phyloP scores from a whole-genome alignment of 306 rosid species.

The Pterocarpus santalinus region DNA sequence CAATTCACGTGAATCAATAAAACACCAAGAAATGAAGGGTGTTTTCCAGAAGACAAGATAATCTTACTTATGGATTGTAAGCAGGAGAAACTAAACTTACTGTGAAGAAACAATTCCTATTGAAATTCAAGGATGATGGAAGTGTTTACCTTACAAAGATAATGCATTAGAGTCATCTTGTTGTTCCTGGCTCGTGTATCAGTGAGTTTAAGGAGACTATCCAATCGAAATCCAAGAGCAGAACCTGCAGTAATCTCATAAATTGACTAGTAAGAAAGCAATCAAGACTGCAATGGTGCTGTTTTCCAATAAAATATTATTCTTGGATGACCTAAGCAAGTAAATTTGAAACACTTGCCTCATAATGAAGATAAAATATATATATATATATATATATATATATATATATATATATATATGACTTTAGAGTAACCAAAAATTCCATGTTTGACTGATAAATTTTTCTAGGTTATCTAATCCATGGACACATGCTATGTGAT shows the following conservation, averaged over 20 bases:
- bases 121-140: conserved; percentile 16
- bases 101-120: conserved; percentile 4
- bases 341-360: conserved; percentile 28
- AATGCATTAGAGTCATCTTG: conserved; percentile 99
- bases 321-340: conserved; percentile 1
- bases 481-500: not conserved
- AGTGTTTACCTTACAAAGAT: conserved; percentile 93
- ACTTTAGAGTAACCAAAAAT: conserved; percentile 19
- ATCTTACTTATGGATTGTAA: not conserved
- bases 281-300: conserved; percentile 22
- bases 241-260: conserved; percentile 66
- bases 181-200: conserved; percentile 91
- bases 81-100: conserved; percentile 17
- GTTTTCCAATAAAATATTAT: conserved; percentile 22
- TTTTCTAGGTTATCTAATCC: not conserved
- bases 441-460: conserved; percentile 7
- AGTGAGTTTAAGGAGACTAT: conserved; percentile 95
- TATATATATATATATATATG: no score
- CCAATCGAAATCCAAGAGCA: conserved; percentile 97
- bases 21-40: conserved; percentile 5
- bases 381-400: no score
- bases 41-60: conserved; percentile 19
- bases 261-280: conserved; percentile 35
- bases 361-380: conserved; percentile 3
- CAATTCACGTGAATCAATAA: conserved; percentile 3